Evolutionary conservation across 208 protist species (phyloP), one percentile per base, ranked within the genome.

Genomic region (Leishmania lainsoni): DNA sequence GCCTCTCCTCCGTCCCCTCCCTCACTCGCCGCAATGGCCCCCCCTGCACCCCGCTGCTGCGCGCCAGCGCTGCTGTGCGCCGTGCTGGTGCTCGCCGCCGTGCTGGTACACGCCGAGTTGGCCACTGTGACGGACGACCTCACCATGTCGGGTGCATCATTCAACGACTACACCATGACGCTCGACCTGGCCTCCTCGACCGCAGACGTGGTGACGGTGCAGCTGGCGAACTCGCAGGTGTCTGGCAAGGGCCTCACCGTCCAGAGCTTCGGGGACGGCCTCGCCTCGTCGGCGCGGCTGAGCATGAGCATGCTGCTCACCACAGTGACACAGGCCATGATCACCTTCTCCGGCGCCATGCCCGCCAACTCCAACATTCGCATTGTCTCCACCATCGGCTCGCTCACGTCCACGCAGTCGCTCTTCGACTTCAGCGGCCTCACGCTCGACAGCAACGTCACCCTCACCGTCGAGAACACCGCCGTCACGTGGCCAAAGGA

Each of bases 391-490:
- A 85, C 81, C 52, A 76, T 68, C 52, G 81, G 54, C 56, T 59
- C 76, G 52, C 71, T 81, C 26, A 22, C 56, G 52, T 29, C 71
- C 49, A n/a, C 10, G 26, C 75, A 85, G 75, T 80, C 81, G 56
- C 76, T 78, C 32, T 81, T 85, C 81, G 77, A 85, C 49, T 85
- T 81, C 77, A 78, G 61, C 59, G 69, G 70, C 32, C 65, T 81
- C 52, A 9, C 49, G 42, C 71, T 85, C 45, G 68, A 35, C n/a
- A 56, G 29, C 49, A 85, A 81, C 72, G 63, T 79, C 51, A 79
- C 69, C 42, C 5, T 84, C 42, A 65, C 54, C 59, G 56, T 84
- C 22, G 75, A 79, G 74, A 56, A 71, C 52, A 80, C 49, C 71
- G 58, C 51, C 32, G 80, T 84, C 63, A 61, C 63, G 74, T 80